A percentile compares a stretch with the other conserved stretches of the same genome.
Conservation (phyloP, 257 asterid genomes). For the Lycium ferocissimum region DNA sequence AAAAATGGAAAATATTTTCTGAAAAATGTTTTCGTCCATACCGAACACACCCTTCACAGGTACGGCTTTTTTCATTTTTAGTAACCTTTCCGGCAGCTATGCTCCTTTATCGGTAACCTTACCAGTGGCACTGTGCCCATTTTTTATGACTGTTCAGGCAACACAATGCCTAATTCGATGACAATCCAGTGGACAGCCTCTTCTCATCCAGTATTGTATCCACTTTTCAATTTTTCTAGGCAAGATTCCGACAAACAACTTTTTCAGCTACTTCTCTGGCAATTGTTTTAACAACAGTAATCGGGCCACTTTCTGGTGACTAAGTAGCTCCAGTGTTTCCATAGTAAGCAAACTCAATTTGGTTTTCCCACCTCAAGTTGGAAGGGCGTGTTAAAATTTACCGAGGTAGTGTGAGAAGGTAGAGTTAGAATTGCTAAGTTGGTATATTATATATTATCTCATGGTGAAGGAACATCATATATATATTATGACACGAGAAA, state of each 20-base stretch:
- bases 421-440: not conserved
- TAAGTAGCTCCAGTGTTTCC: not conserved
- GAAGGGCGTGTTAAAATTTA: slow-evolving; percentile 20
- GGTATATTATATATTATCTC: slow-evolving; percentile 9
- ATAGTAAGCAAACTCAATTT: not conserved
- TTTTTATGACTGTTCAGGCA: not conserved
- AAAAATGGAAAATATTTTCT: too few relatives aligned
- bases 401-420: not conserved
- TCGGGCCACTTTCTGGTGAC: not conserved
- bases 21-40: too few relatives aligned
- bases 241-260: not conserved
- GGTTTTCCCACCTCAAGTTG: slow-evolving; percentile 1
- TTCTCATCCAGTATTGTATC: not conserved
- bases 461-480: not conserved
- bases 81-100: not conserved
- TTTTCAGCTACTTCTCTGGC: not conserved
- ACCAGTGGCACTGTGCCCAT: not conserved
- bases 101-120: not conserved
- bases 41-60: not conserved
- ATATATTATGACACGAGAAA: slow-evolving; percentile 14
- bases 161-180: not conserved
- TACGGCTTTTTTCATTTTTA: not conserved
- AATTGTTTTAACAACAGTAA: not conserved
- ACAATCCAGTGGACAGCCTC: not conserved
- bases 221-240: not conserved